Evolutionary conservation across 768 basidiomycete species (phyloP), one percentile per base, ranked within the genome.

Genomic region (Gymnopilus junonius): DNA sequence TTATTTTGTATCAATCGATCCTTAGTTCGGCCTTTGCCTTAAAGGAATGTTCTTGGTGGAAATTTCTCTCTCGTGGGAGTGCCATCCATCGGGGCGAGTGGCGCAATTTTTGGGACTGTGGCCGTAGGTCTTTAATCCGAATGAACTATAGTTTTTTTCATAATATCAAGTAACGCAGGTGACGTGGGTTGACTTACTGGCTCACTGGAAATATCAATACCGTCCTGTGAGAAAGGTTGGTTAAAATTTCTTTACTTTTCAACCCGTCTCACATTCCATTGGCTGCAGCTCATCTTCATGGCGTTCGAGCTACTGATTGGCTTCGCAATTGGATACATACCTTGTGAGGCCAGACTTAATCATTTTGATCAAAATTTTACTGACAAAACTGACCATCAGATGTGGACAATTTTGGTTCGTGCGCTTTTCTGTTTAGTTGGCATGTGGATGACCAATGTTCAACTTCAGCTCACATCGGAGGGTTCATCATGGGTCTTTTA

Each of bases 151-250:
- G 20, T 8, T 27, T 1, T 20, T 42, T 46, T 15, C 37, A 7
- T 51, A 29, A 42, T 11, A 10, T 10, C 7, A 8, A 45, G 5
- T 35, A 12, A 31, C 17, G 15, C 53, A 87, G 87, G 85, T 91
- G 25, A 88, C 88, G 25, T 93, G 93, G 90, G 89, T 97, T 8
- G 97, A 97, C 72, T 79, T 99, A 14, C 82, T 94, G 40, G 88
- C 95, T 3, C 97, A 99, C 70, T 99, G 97, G 97, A 84, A 86
- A 68, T 91, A 94, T 70, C 89, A 94, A 57, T 88, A 92, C 71
- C 83, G 87, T 61, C 97, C 97, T 10, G 87, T 85, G 17, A 83
- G 87, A 62, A 95, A 86, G 84, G 95, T 91, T 66, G 61, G 77
- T 63, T 27, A 23, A 21, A 20, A 6, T 15, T 39, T 55, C 1